Evolutionary conservation across 2,329 filamentous ascomycete species (phyloP), one percentile per base, ranked within the genome.

Genomic region (Cladosporium oxysporum): DNA sequence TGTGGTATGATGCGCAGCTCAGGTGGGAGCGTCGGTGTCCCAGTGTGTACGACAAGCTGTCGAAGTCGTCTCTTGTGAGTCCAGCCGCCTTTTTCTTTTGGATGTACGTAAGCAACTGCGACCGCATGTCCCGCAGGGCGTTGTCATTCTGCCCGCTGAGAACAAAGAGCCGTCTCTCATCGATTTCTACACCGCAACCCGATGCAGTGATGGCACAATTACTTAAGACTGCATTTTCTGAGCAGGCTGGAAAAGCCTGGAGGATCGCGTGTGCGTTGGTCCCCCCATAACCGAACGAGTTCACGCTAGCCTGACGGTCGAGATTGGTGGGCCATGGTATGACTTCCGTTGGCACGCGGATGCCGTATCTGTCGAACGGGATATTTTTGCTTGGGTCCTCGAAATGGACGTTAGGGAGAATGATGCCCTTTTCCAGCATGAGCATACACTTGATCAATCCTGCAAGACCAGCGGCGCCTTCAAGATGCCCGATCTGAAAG

Each of bases 231-330:
- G n/a, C n/a, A n/a, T n/a, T n/a, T n/a, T n/a, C n/a, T n/a, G n/a
- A n/a, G n/a, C n/a, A n/a, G n/a, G n/a, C n/a, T n/a, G n/a, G n/a
- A 26, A 28, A 28, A 18, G 50, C 50, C 50, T 74, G 71, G 1
- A 75, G n/a, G 44, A 75, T 73, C 2, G 66, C 71, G 47, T 75
- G 74, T 0, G 70, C 67, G 47, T 75, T 76, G 10, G 71, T 68
- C 11, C 73, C 73, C 2, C 73, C 73, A 57, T 69, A 69, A 12
- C 73, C 73, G 41, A 75, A 74, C 18, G 58, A 68, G 65, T 75
- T 73, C 41, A 62, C 50, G 33, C 63, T 65, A 5, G 64, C 63
- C 26, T 69, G 60, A 8, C 68, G 59, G 2, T 65, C 12, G 5
- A 67, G 64, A 8, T 62, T 35, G 18, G 72, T 66, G 0, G 77